Evolutionary conservation across 169 alveolate species (phyloP).

Genomic region (Plasmodium falciparum): DNA sequence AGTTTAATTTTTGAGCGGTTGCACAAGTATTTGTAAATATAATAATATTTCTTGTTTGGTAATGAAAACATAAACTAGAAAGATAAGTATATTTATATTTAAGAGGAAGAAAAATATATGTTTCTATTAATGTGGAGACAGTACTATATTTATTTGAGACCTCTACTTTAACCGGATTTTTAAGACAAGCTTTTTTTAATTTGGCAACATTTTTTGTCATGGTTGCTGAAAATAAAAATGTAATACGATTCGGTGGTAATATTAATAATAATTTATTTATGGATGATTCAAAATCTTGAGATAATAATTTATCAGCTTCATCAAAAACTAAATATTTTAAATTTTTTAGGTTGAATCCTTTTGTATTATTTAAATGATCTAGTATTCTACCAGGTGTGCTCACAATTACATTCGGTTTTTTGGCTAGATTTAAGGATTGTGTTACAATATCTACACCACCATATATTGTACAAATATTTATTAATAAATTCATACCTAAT

Average conservation of each 20-base stretch:
- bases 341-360: slow-evolving; percentile 95
- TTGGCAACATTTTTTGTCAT: slow-evolving; percentile 98
- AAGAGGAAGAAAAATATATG: slow-evolving; percentile 95
- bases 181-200: slow-evolving; percentile 96
- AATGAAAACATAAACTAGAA: slow-evolving; percentile 88
- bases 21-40: slow-evolving; percentile 96
- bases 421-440: slow-evolving; percentile 95
- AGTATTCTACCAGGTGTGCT: slow-evolving; percentile 99
- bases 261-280: slow-evolving; percentile 94
- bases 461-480: slow-evolving; percentile 94
- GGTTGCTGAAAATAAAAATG: slow-evolving; percentile 99
- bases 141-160: slow-evolving; percentile 92
- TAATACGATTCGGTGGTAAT: slow-evolving; percentile 94
- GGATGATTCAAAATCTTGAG: slow-evolving; percentile 98
- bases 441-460: slow-evolving; percentile 98
- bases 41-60: slow-evolving; percentile 84
- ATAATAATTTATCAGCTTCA: slow-evolving; percentile 97
- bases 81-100: slow-evolving; percentile 95
- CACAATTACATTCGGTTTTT: slow-evolving; percentile 97
- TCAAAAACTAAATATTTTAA: slow-evolving; percentile 94
- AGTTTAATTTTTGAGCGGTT: slow-evolving; percentile 90
- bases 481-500: slow-evolving; percentile 92
- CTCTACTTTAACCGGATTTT: slow-evolving; percentile 94
- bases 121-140: slow-evolving; percentile 93
- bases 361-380: slow-evolving; percentile 98